A percentile compares a stretch with the other conserved stretches of the same genome.
phyloP scores from a whole-genome alignment of 1,284 basidiomycete genomes.

The Rhizoctonia solani region DNA sequence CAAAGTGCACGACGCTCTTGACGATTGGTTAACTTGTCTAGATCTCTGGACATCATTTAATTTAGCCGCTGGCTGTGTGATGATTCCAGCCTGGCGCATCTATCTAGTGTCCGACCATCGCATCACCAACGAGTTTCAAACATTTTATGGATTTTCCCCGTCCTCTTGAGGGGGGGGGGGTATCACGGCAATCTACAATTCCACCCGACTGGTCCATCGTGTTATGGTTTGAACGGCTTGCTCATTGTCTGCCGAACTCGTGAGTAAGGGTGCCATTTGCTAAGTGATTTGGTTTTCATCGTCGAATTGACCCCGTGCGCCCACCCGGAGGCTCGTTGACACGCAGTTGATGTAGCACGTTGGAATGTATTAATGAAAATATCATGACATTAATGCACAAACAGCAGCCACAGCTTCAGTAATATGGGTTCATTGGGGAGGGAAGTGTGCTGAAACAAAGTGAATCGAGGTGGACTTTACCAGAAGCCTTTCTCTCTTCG shows the following conservation, averaged over 20 bases:
- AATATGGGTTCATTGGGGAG: not conserved
- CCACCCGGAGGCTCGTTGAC: not conserved
- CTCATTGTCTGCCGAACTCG: not conserved
- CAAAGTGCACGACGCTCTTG: conserved; percentile 5
- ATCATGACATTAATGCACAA: conserved; percentile 3
- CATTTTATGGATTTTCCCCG: not conserved
- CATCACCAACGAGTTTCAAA: not conserved
- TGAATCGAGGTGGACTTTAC: conserved; percentile 11
- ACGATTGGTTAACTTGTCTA: not conserved
- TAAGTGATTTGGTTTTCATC: not conserved
- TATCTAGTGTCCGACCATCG: not conserved
- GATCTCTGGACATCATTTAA: not conserved
- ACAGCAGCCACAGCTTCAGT: not conserved
- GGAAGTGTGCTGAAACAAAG: not conserved
- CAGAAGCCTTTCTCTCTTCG: conserved; percentile 29
- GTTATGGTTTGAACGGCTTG: not conserved
- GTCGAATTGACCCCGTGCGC: not conserved
- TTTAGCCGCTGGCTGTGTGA: conserved; percentile 18
- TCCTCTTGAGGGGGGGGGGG: not conserved
- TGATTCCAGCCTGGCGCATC: not conserved
- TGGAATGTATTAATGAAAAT: not conserved
- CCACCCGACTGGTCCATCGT: not conserved
- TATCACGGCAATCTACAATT: not conserved
- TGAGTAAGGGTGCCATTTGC: not conserved
- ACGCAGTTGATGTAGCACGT: not conserved